Percentiles rank a stretch among this genome's conserved stretches.
Conservation (phyloP, 805 yeast genomes). For the Candida pini region DNA sequence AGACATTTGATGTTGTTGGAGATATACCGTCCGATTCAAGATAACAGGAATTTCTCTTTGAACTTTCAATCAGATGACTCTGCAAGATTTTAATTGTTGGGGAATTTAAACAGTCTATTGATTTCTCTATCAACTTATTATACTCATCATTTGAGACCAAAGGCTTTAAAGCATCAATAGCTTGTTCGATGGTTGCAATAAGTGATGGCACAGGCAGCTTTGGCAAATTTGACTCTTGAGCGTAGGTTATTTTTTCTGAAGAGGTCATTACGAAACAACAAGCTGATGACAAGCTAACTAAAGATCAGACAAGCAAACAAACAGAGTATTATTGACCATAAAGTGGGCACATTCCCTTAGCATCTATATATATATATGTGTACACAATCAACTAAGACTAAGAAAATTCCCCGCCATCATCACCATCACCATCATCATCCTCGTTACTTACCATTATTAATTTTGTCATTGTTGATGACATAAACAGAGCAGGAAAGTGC, state of each 20-base stretch:
- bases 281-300: too few species aligned
- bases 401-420: too few species aligned
- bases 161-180: slow-evolving; percentile 55
- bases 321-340: too few species aligned
- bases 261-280: too few species aligned
- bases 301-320: too few species aligned
- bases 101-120: slow-evolving; percentile 41
- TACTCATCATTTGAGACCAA: slow-evolving; percentile 50
- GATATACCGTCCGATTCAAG: slow-evolving; percentile 43
- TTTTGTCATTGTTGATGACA: too few species aligned
- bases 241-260: slow-evolving; percentile 27
- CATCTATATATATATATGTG: too few species aligned
- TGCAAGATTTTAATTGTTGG: slow-evolving; percentile 43
- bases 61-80: slow-evolving; percentile 43
- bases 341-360: too few species aligned
- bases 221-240: slow-evolving; percentile 43
- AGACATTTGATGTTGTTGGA: slow-evolving; percentile 52
- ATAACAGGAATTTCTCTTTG: slow-evolving; percentile 41
- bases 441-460: too few species aligned
- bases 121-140: slow-evolving; percentile 34
- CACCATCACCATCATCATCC: too few species aligned
- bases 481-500: too few species aligned
- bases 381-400: too few species aligned
- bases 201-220: slow-evolving; percentile 59
- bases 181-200: slow-evolving; percentile 42